Evolutionary conservation across 345 rosid genomes (phyloP).

Genomic region (Excoecaria agallocha): DNA sequence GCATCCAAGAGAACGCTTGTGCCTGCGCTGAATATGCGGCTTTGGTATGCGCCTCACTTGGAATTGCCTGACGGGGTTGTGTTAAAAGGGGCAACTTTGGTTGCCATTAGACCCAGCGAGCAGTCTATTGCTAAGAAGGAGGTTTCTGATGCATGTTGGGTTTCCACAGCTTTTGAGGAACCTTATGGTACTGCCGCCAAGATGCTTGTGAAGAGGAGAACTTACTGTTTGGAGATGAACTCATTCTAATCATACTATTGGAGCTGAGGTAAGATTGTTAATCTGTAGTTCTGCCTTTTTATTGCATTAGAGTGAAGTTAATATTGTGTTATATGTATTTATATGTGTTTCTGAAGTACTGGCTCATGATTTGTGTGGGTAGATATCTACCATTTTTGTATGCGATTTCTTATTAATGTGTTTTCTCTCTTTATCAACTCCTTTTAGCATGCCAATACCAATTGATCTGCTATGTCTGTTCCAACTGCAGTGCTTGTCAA

Average conservation of each 20-base stretch:
- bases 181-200: slow-evolving; percentile 82
- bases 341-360: too few relatives aligned
- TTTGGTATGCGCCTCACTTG: slow-evolving; percentile 89
- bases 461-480: neutral
- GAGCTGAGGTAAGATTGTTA: slow-evolving; percentile 30
- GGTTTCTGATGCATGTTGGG: slow-evolving; percentile 67
- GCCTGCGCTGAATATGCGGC: slow-evolving; percentile 87
- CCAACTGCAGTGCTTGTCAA: neutral
- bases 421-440: neutral
- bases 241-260: slow-evolving; percentile 51
- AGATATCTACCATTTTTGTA: neutral
- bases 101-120: slow-evolving; percentile 90
- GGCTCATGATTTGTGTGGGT: neutral
- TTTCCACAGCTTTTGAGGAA: slow-evolving; percentile 78
- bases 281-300: neutral
- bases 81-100: slow-evolving; percentile 84
- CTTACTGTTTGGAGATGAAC: slow-evolving; percentile 98
- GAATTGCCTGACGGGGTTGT: slow-evolving; percentile 82
- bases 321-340: neutral
- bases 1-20: slow-evolving; percentile 94
- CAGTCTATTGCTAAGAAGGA: slow-evolving; percentile 56
- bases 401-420: slow-evolving; percentile 1
- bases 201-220: slow-evolving; percentile 87
- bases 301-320: neutral
- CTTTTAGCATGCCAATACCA: neutral